Base-by-base conservation (phyloP, 2,329 filamentous ascomycete genomes). In the Aaosphaeria pasadenensis region DNA sequence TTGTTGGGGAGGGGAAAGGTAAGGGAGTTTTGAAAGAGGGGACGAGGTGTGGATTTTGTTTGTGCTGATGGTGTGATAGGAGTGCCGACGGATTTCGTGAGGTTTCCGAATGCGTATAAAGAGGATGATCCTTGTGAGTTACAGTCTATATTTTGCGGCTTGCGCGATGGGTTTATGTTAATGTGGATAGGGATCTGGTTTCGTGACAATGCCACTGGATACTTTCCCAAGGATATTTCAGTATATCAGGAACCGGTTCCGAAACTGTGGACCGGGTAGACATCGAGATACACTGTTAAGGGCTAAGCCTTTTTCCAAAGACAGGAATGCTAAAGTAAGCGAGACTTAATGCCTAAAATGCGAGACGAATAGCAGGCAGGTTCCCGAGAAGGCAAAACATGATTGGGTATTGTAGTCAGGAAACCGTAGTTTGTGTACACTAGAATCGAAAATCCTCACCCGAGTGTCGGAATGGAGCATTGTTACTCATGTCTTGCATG, bases 101-200 rank as follows among this genome's bases (percentile, higher is more conserved):
- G 47, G 30, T 57, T 59, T 41, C 51, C 56, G 24, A 45, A 49
- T 33, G 52, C 48, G 44, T 57, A 57, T 42, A 47, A 44, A 9
- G 44, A 43, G n/a, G 46, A 52, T 29, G 51, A 54, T 43, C 54
- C 49, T 9, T 51, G 48, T 45, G 28, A 44, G 46, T 11, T 31
- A 4, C 24, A 49, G 30, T 44, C 32, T 42, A 40, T 11, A 7
- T 43, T 38, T 29, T 6, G 17, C 5, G 30, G 42, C 36, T 29
- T 17, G 31, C 31, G 29, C 28, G 13, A 29, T 33, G 39, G 39
- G 35, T 28, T 43, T 43, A 1, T 7, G 4, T 11, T 35, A 24
- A 24, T 24, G 17, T 24, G 17, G 17, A 9, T 29, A 46, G 45
- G 45, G 48, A 32, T 57, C 29, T 57, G 54, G 54, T 57, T 56